Base-by-base conservation (phyloP, 2,329 filamentous ascomycete species). In the Juglanconis oblonga region DNA sequence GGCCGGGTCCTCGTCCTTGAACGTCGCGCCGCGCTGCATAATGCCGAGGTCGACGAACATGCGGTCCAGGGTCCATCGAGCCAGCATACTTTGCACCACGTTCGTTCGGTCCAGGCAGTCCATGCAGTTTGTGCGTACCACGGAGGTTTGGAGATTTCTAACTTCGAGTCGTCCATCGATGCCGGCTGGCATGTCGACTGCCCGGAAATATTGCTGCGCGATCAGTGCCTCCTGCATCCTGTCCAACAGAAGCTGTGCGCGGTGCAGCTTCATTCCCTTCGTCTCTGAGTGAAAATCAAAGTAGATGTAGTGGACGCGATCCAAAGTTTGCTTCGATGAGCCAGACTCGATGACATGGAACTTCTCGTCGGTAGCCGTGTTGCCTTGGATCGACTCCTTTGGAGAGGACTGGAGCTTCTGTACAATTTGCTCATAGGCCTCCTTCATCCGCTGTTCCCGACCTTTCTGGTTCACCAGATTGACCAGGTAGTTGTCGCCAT, bases 241-340 rank as follows among this genome's bases (percentile, higher is more conserved):
- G 67, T 97, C 90, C 61, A 99, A 81, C 29, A 99, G 83, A 47
- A 96, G 81, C 73, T 94, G 88, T 0, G 94, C 93, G 52, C 93
- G 91, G 73, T 99, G 89, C 90, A 95, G 97, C 70, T 90, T 87
- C 69, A 97, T 82, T 42, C 94, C 94, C 76, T 97, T 97, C 53
- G 96, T 99, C 77, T 99, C 95, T 70, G 89, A 92, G 78, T 99
- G 96, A 74, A 96, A 99, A 77, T 99, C 95, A 72, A 99, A 99
- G 79, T 98, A 99, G 68, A 98, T 78, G 74, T 99, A 99, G 77
- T 99, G 94, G 49, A 99, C 79, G 49, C 88, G 88, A 73, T 97
- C 93, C 73, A 90, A 90, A 64, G 87, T 80, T 64, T 89, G 74
- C 57, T 70, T 69, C 42, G 79, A 79, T 50, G 84, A 77, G 68